Percentiles rank a stretch among this genome's conserved stretches.
phyloP scores from a whole-genome alignment of 371 early-diverging fungal genomes.

The Dichotomocladium elegans region DNA sequence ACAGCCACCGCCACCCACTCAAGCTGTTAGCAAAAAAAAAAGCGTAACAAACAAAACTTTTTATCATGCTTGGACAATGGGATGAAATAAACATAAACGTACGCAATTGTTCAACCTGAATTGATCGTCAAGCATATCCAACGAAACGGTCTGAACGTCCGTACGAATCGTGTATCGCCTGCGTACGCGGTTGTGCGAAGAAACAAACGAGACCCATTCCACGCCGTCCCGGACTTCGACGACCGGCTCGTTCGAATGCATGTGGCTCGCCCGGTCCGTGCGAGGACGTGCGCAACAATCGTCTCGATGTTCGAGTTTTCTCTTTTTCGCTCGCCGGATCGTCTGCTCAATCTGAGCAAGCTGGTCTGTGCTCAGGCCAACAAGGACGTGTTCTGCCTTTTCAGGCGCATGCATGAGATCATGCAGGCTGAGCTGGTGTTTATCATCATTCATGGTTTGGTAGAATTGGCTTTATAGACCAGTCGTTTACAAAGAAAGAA shows the following conservation, averaged over 20 bases:
- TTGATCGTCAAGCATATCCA: slow-evolving; percentile 59
- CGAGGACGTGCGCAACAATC: neutral
- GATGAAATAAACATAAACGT: slow-evolving; percentile 12
- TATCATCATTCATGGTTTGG: no score
- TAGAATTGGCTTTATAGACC: neutral
- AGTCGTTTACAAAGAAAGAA: neutral
- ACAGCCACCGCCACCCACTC: no score
- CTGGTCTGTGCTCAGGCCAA: slow-evolving; percentile 33
- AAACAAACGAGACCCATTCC: slow-evolving; percentile 69
- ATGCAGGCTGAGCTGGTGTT: slow-evolving; percentile 14
- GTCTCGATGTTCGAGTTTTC: slow-evolving; percentile 26
- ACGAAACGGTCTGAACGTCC: slow-evolving; percentile 67
- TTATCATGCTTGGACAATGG: neutral
- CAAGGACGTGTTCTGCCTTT: slow-evolving; percentile 35
- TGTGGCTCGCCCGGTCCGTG: slow-evolving; percentile 12
- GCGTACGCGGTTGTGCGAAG: slow-evolving; percentile 59
- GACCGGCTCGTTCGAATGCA: slow-evolving; percentile 42
- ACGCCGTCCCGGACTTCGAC: slow-evolving; percentile 53
- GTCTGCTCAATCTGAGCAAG: slow-evolving; percentile 36
- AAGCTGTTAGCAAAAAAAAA: neutral
- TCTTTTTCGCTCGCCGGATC: slow-evolving; percentile 32
- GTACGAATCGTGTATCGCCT: slow-evolving; percentile 75
- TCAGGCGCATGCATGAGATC: slow-evolving; percentile 33
- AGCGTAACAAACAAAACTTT: neutral
- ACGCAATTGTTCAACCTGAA: slow-evolving; percentile 83